These are phyloP conservation scores for Pyrenula massariospora DNA, from an alignment of 495 filamentous ascomycete genomes.

Conservation along the genomic window DNA sequence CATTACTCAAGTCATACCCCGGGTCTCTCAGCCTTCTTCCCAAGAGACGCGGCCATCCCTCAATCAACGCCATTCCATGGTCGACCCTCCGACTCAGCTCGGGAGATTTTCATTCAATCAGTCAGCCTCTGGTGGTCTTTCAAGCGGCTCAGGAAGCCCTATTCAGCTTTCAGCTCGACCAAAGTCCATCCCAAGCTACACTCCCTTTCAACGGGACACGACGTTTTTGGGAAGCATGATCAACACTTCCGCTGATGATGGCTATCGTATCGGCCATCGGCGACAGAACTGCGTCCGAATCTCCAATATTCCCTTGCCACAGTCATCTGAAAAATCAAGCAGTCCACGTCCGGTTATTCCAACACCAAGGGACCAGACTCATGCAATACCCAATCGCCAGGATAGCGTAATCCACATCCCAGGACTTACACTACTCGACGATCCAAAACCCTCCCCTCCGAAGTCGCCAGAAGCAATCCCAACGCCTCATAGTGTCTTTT, in stretches of 20 bases:
- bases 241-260: constrained; percentile 9
- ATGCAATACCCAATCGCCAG: neutral
- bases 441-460: neutral
- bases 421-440: neutral
- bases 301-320: constrained; percentile 9
- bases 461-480: too few species aligned
- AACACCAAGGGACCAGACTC: neutral
- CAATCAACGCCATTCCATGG: neutral
- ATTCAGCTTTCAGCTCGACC: neutral
- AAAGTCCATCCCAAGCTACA: neutral
- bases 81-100: neutral
- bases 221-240: too few species aligned
- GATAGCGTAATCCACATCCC: neutral
- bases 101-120: neutral
- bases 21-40: neutral
- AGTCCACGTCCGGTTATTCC: neutral
- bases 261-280: constrained; percentile 28
- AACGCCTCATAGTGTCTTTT: neutral
- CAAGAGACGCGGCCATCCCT: neutral
- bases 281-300: constrained; percentile 38
- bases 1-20: too few species aligned
- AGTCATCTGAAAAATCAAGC: too few species aligned
- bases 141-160: neutral
- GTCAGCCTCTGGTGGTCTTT: neutral
- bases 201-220: neutral